Percentiles rank a stretch among this genome's conserved stretches.
Conservation (phyloP, 2,329 filamentous ascomycete species). For the Diaporthe sp. region DNA sequence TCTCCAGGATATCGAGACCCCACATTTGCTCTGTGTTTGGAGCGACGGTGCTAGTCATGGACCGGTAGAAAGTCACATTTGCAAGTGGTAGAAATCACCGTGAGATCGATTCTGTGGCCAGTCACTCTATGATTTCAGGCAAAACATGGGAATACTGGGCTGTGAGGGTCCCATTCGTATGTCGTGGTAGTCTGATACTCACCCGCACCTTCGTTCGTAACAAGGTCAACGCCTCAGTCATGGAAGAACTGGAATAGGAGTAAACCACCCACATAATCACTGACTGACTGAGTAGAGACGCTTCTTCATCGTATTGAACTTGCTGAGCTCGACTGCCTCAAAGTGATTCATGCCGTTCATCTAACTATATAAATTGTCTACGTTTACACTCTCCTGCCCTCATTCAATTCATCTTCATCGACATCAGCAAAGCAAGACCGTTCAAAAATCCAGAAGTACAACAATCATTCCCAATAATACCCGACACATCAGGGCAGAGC, state of each 20-base stretch:
- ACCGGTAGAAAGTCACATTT: background rate
- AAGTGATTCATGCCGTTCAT: background rate
- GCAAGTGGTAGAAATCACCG: background rate
- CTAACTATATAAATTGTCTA: background rate
- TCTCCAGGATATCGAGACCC: too few species aligned
- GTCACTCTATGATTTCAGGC: background rate
- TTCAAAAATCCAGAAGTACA: background rate
- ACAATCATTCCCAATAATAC: background rate
- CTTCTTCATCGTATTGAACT: background rate
- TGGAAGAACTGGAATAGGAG: background rate
- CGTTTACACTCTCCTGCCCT: background rate
- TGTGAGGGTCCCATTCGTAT: too few species aligned
- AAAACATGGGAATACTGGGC: background rate
- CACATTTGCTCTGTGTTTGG: background rate
- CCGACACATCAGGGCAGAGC: background rate
- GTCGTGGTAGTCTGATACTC: background rate
- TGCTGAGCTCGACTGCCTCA: too few species aligned
- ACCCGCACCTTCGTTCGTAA: background rate
- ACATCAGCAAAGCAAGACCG: background rate
- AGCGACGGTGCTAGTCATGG: background rate
- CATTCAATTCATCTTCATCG: too few species aligned
- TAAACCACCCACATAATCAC: background rate
- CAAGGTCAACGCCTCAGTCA: too few species aligned
- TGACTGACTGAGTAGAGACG: background rate
- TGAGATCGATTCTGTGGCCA: background rate